Percentiles rank a stretch among this genome's conserved stretches.
These are phyloP conservation scores for Cercospora nicotianae DNA, from an alignment of 2,329 filamentous ascomycete species.

Conservation along the genomic window DNA sequence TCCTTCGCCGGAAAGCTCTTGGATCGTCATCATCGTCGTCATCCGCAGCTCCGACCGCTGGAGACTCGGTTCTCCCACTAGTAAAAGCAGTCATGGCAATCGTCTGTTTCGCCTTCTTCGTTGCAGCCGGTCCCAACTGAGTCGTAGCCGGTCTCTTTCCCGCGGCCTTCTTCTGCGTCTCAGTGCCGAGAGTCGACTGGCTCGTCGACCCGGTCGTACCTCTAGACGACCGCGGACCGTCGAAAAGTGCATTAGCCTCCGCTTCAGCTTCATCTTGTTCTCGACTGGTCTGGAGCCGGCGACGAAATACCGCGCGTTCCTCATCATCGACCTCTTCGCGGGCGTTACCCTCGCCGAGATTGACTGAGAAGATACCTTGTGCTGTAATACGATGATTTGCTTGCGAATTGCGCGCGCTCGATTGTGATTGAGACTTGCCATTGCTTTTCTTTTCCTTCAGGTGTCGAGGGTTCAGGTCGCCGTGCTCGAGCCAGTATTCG, in stretches of 20 bases:
- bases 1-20: slow-evolving; percentile 54
- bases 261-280: slow-evolving; percentile 33
- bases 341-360: slow-evolving; percentile 15
- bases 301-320: slow-evolving; percentile 33
- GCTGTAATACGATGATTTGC: neutral
- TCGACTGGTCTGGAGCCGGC: slow-evolving; percentile 31
- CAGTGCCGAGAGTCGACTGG: slow-evolving; percentile 26
- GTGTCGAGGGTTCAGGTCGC: slow-evolving; percentile 25
- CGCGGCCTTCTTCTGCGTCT: slow-evolving; percentile 29
- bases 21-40: slow-evolving; percentile 58
- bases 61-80: slow-evolving; percentile 1
- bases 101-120: slow-evolving; percentile 37
- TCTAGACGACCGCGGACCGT: slow-evolving; percentile 2
- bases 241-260: slow-evolving; percentile 19
- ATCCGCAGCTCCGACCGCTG: slow-evolving; percentile 23
- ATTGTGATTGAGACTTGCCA: slow-evolving; percentile 25
- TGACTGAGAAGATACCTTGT: neutral
- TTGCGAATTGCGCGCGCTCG: slow-evolving; percentile 14
- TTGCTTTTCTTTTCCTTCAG: slow-evolving; percentile 3
- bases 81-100: slow-evolving; percentile 18
- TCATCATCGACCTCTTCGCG: slow-evolving; percentile 28
- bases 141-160: slow-evolving; percentile 33
- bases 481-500: slow-evolving; percentile 69
- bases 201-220: slow-evolving; percentile 19
- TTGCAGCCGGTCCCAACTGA: slow-evolving; percentile 25